Base-by-base conservation (phyloP, 2,329 filamentous ascomycete species). In the Epichloe hybrida region DNA sequence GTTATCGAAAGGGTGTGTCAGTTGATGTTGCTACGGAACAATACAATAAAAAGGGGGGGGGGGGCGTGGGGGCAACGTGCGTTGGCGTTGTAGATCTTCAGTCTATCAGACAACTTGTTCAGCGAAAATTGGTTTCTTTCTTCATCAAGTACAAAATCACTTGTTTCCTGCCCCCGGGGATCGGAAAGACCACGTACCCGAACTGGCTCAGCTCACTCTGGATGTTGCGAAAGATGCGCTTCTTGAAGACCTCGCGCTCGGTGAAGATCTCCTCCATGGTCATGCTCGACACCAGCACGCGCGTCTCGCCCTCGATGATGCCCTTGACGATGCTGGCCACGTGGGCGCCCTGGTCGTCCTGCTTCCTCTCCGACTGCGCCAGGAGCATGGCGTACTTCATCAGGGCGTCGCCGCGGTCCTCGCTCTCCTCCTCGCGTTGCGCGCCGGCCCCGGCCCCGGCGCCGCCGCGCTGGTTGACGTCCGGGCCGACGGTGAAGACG, bases 261-360 rank as follows among this genome's bases (percentile, higher is more conserved):
- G 81, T 84, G 66, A 90, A 90, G 53, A 94, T 86, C 66, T 93
- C 87, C 63, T 91, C 87, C 85, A 93, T 91, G n/a, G 86, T 90
- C 86, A 94, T 91, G 58, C 80, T 83, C 0, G 83, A 87, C 41
- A 94, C 86, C 49, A 94, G 80, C 5, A 88, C 84, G 52, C 88
- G 79, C 1, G 86, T 90, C 66, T 94, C 88, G 54, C 88, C 88
- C 65, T 94, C 87, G 58, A 94, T 93, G 64, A 94, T 89, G 53
- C 87, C 88, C 66, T 88, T 91, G 66, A 94, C 84, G 54, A 94
- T 94, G 58, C 86, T 86, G 61, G 86, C 84, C 15, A 93, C 81
- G 67, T 91, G 86, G 50, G 77, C 56, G 66, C 69, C 60, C 48
- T 64, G 58, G 15, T 69, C 57, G 38, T 63, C 64, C 57, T 72